A percentile compares a stretch with the other conserved stretches of the same genome.
These are phyloP conservation scores for Acanthamoeba triangularis DNA, from an alignment of 208 protist species.

Conservation along the genomic window DNA sequence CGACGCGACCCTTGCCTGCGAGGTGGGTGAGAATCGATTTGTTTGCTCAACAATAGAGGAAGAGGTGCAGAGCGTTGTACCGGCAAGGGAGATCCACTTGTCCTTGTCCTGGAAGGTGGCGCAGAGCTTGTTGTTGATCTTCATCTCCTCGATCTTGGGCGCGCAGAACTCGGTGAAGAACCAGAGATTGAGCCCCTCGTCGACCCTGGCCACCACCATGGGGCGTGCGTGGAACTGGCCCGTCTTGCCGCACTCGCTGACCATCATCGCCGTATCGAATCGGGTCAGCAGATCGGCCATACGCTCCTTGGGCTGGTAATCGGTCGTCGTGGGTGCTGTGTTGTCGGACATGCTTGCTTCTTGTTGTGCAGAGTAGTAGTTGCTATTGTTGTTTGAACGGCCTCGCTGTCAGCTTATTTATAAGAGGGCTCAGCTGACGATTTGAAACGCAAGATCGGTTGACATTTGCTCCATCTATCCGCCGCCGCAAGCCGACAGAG, in stretches of 20 bases:
- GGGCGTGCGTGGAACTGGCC: constrained; percentile 16
- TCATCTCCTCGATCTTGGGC: constrained; percentile 27
- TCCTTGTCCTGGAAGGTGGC: constrained; percentile 62
- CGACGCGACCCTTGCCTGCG: background rate
- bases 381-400: background rate
- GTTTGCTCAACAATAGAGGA: background rate
- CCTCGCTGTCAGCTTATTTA: background rate
- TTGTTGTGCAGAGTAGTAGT: background rate
- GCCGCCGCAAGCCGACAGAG: background rate
- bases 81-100: constrained; percentile 35
- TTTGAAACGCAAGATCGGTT: background rate
- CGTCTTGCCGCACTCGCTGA: constrained; percentile 6
- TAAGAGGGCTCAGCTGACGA: too few species aligned
- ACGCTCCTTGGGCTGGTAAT: background rate
- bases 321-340: background rate
- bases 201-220: constrained; percentile 53
- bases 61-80: background rate
- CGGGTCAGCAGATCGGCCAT: background rate
- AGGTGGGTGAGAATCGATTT: background rate
- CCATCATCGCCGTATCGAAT: constrained; percentile 49
- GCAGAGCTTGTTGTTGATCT: constrained; percentile 64
- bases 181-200: constrained; percentile 37
- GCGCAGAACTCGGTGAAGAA: constrained; percentile 38
- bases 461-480: background rate
- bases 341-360: background rate